Base-by-base conservation (phyloP, 805 yeast genomes). In the Cyberlindnera euphorbiiphila region DNA sequence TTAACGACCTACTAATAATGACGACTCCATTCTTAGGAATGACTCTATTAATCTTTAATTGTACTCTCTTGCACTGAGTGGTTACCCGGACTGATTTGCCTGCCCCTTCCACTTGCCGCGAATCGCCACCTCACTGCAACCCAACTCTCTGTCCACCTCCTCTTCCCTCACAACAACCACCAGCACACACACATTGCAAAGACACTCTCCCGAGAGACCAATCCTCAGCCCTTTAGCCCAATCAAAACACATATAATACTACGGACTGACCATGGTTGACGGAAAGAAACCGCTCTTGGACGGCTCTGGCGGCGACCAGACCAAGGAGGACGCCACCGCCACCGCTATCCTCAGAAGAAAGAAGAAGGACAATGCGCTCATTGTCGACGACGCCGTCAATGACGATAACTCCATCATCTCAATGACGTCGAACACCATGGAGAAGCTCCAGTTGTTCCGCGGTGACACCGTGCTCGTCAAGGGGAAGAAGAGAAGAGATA, bases 401-500 rank as follows among this genome's bases (percentile, higher is more conserved):
- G 99, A 93, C 64, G 99, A 93, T 64, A 93, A 93, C 67, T 88
- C 98, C 20, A 94, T 91, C 48, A 85, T 93, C 61, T 84, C 97
- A 35, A 85, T 93, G 82, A 83, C 94, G 24, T 85, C 96, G 13
- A 82, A 82, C 62, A 93, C 98, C 13, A 86, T 93, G 95, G 98
- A 93, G 59, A 72, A 82, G 56, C 72, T 93, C 44, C 95, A 93
- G 64, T 74, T 93, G 61, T 93, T 93, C 76, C 80, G 98, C 47
- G 99, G 99, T 53, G 99, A 93, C 60, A 93, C 98, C 24, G 98
- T 93, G 15, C 71, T 88, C 44, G 96, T 93, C 51, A 91, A 89
- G 68, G 99, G 99, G 57, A 93, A 93, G 72, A 93, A 87, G 78
- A 81, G 98, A 69, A 89, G 84, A 63, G 98, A 93, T 59, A 93